Conservation (phyloP, 2,329 filamentous ascomycete species). For the Xylaria sp. region DNA sequence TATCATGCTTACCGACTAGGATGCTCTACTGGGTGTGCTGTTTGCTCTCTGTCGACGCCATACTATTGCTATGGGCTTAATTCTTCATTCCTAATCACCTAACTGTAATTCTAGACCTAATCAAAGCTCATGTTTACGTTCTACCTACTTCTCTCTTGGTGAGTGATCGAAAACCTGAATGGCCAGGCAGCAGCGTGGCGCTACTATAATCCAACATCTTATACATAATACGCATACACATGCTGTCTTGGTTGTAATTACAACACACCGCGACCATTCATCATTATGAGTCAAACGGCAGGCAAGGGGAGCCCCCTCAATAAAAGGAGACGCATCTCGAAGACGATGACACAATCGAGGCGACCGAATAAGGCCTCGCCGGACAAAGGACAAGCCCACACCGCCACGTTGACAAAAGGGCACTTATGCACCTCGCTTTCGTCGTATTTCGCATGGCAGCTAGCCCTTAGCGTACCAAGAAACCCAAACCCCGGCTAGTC, state of each 20-base stretch:
- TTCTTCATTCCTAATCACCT: slow-evolving; percentile 8
- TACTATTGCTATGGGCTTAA: slow-evolving; percentile 10
- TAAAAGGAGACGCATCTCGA: neutral
- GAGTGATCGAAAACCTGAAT: neutral
- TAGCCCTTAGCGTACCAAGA: slow-evolving; percentile 11
- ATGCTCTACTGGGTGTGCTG: neutral
- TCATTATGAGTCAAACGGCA: slow-evolving; percentile 3
- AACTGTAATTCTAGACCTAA: slow-evolving; percentile 10
- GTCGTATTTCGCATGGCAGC: slow-evolving; percentile 32
- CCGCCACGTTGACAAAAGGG: slow-evolving; percentile 26
- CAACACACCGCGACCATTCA: neutral
- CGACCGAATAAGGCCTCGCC: slow-evolving; percentile 11
- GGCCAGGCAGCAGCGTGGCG: neutral
- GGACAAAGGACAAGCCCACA: slow-evolving; percentile 3
- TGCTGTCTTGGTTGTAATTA: slow-evolving; percentile 1
- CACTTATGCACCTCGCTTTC: slow-evolving; percentile 35
- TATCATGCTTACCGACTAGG: slow-evolving; percentile 1
- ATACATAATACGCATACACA: no score
- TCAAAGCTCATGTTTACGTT: neutral
- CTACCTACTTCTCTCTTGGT: neutral
- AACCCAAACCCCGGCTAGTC: neutral
- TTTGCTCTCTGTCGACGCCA: slow-evolving; percentile 25
- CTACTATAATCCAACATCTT: neutral
- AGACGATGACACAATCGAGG: neutral
- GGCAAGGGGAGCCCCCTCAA: no score